Base-by-base conservation (phyloP, 495 filamentous ascomycete species). In the Penicillium ucsense region DNA sequence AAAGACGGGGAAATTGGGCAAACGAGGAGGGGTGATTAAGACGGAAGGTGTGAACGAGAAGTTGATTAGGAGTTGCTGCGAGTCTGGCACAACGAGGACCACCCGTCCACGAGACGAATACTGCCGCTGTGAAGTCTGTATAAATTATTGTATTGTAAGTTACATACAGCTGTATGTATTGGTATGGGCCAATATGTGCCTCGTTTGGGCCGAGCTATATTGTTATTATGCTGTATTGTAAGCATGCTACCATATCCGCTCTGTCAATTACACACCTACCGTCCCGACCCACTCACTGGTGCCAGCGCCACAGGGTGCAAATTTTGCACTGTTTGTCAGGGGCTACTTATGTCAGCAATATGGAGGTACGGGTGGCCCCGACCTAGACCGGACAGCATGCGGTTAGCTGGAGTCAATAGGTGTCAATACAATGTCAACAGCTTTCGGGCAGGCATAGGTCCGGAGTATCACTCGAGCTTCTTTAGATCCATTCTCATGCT, bases 11-110 rank as follows among this genome's bases (percentile, higher is more conserved):
- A 36, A 42, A 55, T 50, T 52, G 55, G 48, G 54, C 49, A 55
- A 39, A 33, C 5, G 43, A 34, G 43, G 3, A 30, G 29, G 31
- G 11, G 27, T 28, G 12, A 52, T 45, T 48, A 38, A 41, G 54
- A 51, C 20, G 53, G 55, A 49, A 53, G 52, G 53, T 41, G 43
- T 50, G 50, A 61, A 50, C 49, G 57, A 53, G 48, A 35, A 45
- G 49, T 39, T 39, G 45, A 47, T 36, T 42, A 32, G 45, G 49
- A 50, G 53, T 36, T 43, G 46, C 52, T 49, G 55, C 47, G 43
- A 38, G 49, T 51, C 38, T 45, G 49, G 45, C 43, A 49, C 45
- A 33, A 45, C 32, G 28, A 48, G 37, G 55, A 52, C 41, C 43
- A 20, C 20, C 20, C 20, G 20, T 20, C 20, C 20, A 20, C 20